Conservation (phyloP, 192 early-diverging fungal species). For the Podila clonocystis region DNA sequence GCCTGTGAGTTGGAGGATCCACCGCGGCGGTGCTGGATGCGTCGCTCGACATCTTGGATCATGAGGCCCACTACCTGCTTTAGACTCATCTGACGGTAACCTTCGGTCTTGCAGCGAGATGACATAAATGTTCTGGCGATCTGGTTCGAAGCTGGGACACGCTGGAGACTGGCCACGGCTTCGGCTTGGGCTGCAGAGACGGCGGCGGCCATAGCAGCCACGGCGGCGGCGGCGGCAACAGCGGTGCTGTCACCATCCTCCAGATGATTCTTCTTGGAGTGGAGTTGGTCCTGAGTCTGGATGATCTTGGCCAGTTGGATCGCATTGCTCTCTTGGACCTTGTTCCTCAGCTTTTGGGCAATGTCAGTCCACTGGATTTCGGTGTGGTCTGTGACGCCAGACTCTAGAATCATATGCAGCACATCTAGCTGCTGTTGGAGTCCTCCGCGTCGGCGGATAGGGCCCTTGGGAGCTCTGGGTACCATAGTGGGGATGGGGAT, state of each 20-base stretch:
- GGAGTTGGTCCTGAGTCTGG: conserved; percentile 39
- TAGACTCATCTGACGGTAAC: conserved; percentile 40
- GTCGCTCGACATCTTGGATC: conserved; percentile 44
- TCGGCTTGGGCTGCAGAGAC: conserved; percentile 47
- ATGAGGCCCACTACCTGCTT: conserved; percentile 33
- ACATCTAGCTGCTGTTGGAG: conserved; percentile 45
- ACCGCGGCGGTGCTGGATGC: conserved; percentile 36
- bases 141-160: conserved; percentile 44
- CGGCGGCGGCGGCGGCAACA: conserved; percentile 32
- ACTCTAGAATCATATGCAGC: conserved; percentile 39
- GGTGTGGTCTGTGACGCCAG: conserved; percentile 41
- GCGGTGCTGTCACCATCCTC: conserved; percentile 35
- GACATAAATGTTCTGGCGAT: conserved; percentile 50
- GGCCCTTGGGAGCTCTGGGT: conserved; percentile 39
- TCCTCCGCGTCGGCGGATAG: conserved; percentile 43
- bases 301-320: conserved; percentile 48
- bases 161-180: conserved; percentile 47
- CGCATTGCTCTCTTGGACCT: conserved; percentile 39
- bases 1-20: conserved; percentile 9
- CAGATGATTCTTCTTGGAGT: conserved; percentile 44
- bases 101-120: conserved; percentile 36
- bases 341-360: conserved; percentile 35
- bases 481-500: conserved; percentile 31
- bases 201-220: conserved; percentile 46
- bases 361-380: conserved; percentile 45